Percentiles rank a stretch among this genome's conserved stretches.
Conservation (phyloP, 768 basidiomycete genomes). For the Chalciporus pseudorubinellus region DNA sequence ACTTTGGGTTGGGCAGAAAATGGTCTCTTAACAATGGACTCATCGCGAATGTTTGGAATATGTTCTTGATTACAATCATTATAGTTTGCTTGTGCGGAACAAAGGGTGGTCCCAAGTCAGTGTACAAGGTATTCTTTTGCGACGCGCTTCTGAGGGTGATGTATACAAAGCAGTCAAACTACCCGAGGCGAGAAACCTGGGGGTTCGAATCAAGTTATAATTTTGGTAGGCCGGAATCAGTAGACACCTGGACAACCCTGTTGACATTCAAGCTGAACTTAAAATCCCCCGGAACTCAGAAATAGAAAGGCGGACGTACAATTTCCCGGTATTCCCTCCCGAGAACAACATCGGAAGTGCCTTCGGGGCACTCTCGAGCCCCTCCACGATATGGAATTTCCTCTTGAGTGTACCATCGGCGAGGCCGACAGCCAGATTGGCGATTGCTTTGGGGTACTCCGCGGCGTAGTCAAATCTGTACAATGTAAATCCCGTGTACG, state of each 20-base stretch:
- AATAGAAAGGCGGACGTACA: slow-evolving; percentile 37
- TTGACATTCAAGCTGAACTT: slow-evolving; percentile 7
- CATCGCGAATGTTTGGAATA: too few species aligned
- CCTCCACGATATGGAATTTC: slow-evolving; percentile 77
- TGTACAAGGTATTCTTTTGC: too few species aligned
- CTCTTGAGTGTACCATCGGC: slow-evolving; percentile 70
- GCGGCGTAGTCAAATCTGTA: slow-evolving; percentile 70
- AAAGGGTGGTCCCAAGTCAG: too few species aligned
- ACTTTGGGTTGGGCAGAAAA: too few species aligned
- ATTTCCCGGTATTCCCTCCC: slow-evolving; percentile 78
- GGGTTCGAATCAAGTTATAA: slow-evolving; percentile 6
- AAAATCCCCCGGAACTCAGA: background rate
- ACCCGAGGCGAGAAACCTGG: background rate
- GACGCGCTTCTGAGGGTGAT: too few species aligned
- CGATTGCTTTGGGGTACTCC: slow-evolving; percentile 56
- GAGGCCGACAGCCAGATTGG: slow-evolving; percentile 57
- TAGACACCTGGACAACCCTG: slow-evolving; percentile 60
- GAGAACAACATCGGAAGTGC: slow-evolving; percentile 70
- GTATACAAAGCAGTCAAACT: background rate
- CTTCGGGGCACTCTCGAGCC: slow-evolving; percentile 68
- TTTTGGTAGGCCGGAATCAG: background rate
- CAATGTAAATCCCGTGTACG: slow-evolving; percentile 1
- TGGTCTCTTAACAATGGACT: too few species aligned
- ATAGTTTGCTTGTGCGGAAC: too few species aligned
- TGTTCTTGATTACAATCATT: too few species aligned